Evolutionary conservation across 2,329 filamentous ascomycete genomes (phyloP).

Genomic region (Leptographium wingfieldii): DNA sequence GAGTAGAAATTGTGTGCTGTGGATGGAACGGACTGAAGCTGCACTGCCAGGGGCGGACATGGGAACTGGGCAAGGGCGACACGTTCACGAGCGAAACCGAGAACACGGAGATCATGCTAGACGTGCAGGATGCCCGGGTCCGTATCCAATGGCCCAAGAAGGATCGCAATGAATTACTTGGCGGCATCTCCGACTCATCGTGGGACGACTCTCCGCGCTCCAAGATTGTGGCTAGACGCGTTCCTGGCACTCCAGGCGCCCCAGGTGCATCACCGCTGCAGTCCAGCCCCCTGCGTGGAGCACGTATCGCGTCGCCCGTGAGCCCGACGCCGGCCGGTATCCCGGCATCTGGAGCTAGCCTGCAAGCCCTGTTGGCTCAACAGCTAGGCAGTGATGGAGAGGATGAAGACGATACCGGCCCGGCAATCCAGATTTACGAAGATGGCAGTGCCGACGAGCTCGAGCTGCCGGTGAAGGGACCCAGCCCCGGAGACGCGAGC

Average conservation of each 20-base stretch:
- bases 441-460: constrained; percentile 48
- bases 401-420: constrained; percentile 21
- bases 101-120: constrained; percentile 81
- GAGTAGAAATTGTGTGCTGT: constrained; percentile 78
- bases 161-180: constrained; percentile 28
- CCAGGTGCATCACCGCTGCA: constrained; percentile 28
- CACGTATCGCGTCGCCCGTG: constrained; percentile 59
- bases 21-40: constrained; percentile 95
- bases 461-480: constrained; percentile 24
- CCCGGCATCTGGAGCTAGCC: constrained; percentile 26
- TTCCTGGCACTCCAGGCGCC: constrained; percentile 14
- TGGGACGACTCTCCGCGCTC: constrained; percentile 53
- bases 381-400: constrained; percentile 14
- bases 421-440: constrained; percentile 58
- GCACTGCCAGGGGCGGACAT: constrained; percentile 78
- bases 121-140: constrained; percentile 86
- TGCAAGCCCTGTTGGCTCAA: constrained; percentile 31
- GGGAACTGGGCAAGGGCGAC: constrained; percentile 78
- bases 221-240: constrained; percentile 6
- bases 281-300: constrained; percentile 46
- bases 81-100: constrained; percentile 84
- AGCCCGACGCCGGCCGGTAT: constrained; percentile 45
- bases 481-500: constrained; percentile 24
- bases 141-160: constrained; percentile 72
- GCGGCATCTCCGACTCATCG: constrained; percentile 50